Base-by-base conservation (phyloP, 306 rosid genomes). In the Neltuma alba region DNA sequence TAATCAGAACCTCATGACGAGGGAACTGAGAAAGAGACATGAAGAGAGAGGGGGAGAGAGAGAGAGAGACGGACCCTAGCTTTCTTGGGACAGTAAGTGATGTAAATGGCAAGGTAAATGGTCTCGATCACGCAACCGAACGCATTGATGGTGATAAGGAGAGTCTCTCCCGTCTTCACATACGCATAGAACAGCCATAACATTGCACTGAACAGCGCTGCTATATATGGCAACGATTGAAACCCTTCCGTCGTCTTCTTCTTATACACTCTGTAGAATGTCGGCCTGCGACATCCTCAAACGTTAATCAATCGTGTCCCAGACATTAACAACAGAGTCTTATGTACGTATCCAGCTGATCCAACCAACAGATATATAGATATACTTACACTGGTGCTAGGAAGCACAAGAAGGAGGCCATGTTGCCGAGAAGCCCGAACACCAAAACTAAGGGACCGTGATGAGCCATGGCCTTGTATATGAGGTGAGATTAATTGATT, bases 211-310 rank as follows among this genome's bases (percentile, higher is more conserved):
- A 93, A 93, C 18, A 95, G 87, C 70, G 98, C 90, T 13, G 88
- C 91, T 79, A 95, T 92, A 65, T 95, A 95, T 1, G 99, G 98
- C 65, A 93, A 16, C 36, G 99, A 89, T 76, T 93, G 98, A 66
- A 95, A 95, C 36, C 96, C 98, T 81, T 95, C 99, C 0, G 98
- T 95, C 40, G 99, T 85, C 93, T 93, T 95, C 89, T 90, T 95
- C 87, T 85, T 91, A 30, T 74, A 89, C 20, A 95, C 76, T 83
- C 98, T 84, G 44, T 76, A 18, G 78, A 95, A 95, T 40, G 99
- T 95, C 5, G 99, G 94, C 52, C 99, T 95, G 87, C 82, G 9
- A 37, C 10, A 20, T 9, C 6, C 23, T 3, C 6, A 28, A 54
- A 21, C 27, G 23, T 52, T 52, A 52, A n/a, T 52, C 7, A n/a